Evolutionary conservation across 163 green algal genomes (phyloP).

Genomic region (Chloroidium sp.): DNA sequence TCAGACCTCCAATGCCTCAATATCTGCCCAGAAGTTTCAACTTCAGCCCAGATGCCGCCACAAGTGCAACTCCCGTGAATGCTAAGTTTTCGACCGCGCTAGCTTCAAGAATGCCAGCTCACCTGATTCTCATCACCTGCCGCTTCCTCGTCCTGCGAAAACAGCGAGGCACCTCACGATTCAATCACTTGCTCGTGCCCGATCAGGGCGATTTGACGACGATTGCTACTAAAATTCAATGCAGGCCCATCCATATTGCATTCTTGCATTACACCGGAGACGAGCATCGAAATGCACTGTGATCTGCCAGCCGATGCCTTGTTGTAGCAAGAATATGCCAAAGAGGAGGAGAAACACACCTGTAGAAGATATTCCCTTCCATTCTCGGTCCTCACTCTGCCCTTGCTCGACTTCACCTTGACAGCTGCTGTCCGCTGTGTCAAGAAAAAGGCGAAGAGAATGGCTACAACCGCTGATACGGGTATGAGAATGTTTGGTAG

Average conservation of each 20-base stretch:
- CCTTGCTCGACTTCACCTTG: slow-evolving; percentile 26
- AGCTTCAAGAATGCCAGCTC: neutral
- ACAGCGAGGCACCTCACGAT: neutral
- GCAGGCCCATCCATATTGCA: neutral
- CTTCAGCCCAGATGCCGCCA: neutral
- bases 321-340: neutral
- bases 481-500: slow-evolving; percentile 39
- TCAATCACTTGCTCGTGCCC: neutral
- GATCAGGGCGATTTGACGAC: neutral
- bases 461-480: slow-evolving; percentile 38
- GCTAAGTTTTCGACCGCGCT: too few species aligned
- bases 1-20: neutral
- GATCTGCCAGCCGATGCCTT: too few species aligned
- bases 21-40: neutral
- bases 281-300: too few species aligned
- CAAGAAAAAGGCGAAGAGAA: slow-evolving; percentile 68
- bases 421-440: slow-evolving; percentile 66
- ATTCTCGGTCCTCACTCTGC: slow-evolving; percentile 32
- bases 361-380: slow-evolving; percentile 70
- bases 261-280: too few species aligned
- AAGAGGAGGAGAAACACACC: neutral
- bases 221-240: too few species aligned
- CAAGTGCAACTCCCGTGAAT: too few species aligned
- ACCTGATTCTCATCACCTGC: slow-evolving; percentile 72
- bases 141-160: slow-evolving; percentile 54